Base-by-base conservation (phyloP, 164 flowering plant genomes). In the Saururus chinensis region DNA sequence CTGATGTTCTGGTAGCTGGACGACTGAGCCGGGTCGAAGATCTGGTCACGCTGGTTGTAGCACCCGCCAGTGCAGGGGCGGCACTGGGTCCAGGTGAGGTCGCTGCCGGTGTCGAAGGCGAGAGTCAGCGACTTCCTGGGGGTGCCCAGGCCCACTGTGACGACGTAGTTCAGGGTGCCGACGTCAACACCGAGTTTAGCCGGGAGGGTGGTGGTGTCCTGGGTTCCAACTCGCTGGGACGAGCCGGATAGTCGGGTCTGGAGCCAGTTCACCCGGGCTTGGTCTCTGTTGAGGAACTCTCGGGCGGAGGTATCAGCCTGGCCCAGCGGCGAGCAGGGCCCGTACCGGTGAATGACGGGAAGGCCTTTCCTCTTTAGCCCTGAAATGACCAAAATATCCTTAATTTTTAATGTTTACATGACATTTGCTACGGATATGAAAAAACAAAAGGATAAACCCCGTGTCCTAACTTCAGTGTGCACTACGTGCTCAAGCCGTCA, bases 11-110 rank as follows among this genome's bases (percentile, higher is more conserved):
- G n/a, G 53, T 76, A 78, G 0, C 80, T 59, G 5, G 66, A 60
- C 1, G 80, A 78, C 10, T 64, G 10, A 3, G 64, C 1, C 8
- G 84, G 82, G 57, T 73, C 49, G 71, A 76, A 78, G 17, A 63
- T 57, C 3, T 74, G 68, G 1, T 75, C 80, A 30, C 57, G 42
- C 57, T 76, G 84, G 7, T 40, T 12, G 40, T 76, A 65, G 73
- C 77, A 73, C 40, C 54, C 21, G n/a, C 57, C 57, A 1, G 7
- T 70, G 56, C 84, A 84, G 1, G 92, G 88, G 51, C 67, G 5
- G 48, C 92, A 86, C 35, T 86, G 92, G 4, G 84, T 78, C 89
- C 92, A 86, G 0, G 84, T 82, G 23, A 86, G 66, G 67, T 75
- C 84, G 35, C 87, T 86, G 1, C 89, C 73, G n/a, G n/a, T n/a